Evolutionary conservation across 441 rosid genomes (phyloP).

Genomic region (Populus tomentosa): DNA sequence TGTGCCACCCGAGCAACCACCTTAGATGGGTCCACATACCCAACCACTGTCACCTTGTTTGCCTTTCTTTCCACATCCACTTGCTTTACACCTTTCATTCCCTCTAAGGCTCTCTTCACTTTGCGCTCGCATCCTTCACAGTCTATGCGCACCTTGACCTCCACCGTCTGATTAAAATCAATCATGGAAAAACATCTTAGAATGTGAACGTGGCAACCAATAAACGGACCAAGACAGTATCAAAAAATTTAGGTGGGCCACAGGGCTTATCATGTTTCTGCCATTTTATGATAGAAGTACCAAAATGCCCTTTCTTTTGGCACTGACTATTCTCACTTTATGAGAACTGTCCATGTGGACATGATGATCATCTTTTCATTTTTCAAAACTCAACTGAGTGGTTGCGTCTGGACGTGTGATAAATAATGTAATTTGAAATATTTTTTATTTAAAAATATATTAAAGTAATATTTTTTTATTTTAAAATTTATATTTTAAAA

Average conservation of each 20-base stretch:
- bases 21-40: slow-evolving; percentile 68
- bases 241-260: neutral
- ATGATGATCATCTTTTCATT: too few relatives aligned
- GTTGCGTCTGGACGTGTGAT: too few relatives aligned
- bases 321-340: neutral
- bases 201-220: neutral
- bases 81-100: slow-evolving; percentile 78
- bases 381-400: neutral
- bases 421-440: too few relatives aligned
- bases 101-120: slow-evolving; percentile 73
- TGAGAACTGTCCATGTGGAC: too few relatives aligned
- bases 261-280: neutral
- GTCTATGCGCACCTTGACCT: slow-evolving; percentile 76
- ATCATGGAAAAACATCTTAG: neutral
- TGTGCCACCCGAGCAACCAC: slow-evolving; percentile 70
- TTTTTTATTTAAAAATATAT: too few relatives aligned
- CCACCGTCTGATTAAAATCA: slow-evolving; percentile 63
- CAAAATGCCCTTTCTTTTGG: neutral
- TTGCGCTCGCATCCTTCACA: slow-evolving; percentile 95
- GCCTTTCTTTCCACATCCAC: slow-evolving; percentile 73
- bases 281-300: neutral
- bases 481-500: too few relatives aligned
- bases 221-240: neutral
- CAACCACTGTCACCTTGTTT: slow-evolving; percentile 73
- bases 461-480: too few relatives aligned